phyloP scores from a whole-genome alignment of 2,329 filamentous ascomycete genomes.

The Clarireedia hainanense region DNA sequence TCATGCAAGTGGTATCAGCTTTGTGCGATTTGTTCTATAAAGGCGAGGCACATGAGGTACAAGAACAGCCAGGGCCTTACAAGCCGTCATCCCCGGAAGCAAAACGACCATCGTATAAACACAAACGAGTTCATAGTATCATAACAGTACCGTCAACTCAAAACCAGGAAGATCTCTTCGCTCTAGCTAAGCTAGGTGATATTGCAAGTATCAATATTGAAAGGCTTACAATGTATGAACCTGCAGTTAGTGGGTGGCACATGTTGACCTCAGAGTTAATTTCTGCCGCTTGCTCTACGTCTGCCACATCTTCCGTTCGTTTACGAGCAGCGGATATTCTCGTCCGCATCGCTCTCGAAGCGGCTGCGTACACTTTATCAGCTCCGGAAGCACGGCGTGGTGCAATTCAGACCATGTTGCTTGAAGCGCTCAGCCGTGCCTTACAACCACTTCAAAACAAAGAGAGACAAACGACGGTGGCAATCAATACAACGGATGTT shows the following conservation, averaged over 20 bases:
- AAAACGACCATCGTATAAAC: conserved; percentile 23
- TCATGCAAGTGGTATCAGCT: conserved; percentile 67
- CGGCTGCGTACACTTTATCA: conserved; percentile 46
- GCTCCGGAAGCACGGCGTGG: conserved; percentile 45
- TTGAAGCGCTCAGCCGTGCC: conserved; percentile 57
- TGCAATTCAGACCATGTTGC: conserved; percentile 62
- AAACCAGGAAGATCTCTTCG: conserved; percentile 57
- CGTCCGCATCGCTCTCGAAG: conserved; percentile 48
- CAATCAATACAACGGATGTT: conserved; percentile 56
- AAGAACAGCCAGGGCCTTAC: conserved; percentile 22
- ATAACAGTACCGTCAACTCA: conserved; percentile 41
- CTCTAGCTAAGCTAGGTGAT: conserved; percentile 66
- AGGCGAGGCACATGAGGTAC: conserved; percentile 14
- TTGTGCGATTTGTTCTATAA: conserved; percentile 62
- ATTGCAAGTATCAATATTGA: conserved; percentile 67
- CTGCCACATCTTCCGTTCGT: conserved; percentile 44
- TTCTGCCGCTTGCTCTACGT: conserved; percentile 39
- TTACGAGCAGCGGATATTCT: conserved; percentile 58
- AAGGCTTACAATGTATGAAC: conserved; percentile 60
- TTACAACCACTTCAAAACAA: conserved; percentile 49
- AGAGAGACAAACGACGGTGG: conserved; percentile 45
- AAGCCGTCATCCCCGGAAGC: conserved; percentile 17
- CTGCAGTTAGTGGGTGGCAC: conserved; percentile 68
- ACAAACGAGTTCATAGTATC: conserved; percentile 36
- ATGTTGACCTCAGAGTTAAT: conserved; percentile 52